Percentiles rank a stretch among this genome's conserved stretches.
These are phyloP conservation scores for Cicer judaicum DNA, from an alignment of 306 rosid genomes.

Conservation along the genomic window DNA sequence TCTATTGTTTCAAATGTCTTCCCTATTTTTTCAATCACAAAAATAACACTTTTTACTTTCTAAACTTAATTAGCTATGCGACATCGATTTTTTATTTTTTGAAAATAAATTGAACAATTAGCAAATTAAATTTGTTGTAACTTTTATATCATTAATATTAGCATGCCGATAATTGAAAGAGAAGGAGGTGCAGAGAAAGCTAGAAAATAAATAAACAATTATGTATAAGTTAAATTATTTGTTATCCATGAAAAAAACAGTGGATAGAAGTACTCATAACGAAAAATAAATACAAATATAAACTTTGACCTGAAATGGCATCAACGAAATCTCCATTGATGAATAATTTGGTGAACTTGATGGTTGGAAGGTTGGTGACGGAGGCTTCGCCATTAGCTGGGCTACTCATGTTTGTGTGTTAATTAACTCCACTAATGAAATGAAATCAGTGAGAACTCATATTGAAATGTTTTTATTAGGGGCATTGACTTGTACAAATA, in stretches of 20 bases:
- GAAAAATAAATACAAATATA: not conserved
- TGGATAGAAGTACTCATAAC: too few species aligned
- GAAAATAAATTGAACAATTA: not conserved
- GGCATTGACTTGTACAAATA: not conserved
- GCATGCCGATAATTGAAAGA: not conserved
- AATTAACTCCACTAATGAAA: not conserved
- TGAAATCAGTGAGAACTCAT: not conserved
- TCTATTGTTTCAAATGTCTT: constrained; percentile 80
- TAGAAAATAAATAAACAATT: not conserved
- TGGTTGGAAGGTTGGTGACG: constrained; percentile 40
- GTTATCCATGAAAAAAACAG: too few species aligned
- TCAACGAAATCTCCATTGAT: constrained; percentile 80
- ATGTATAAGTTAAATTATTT: too few species aligned
- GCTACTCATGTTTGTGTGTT: not conserved
- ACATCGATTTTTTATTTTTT: not conserved
- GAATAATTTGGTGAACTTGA: constrained; percentile 82
- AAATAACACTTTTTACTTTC: not conserved
- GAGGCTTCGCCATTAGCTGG: not conserved
- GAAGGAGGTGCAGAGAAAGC: not conserved
- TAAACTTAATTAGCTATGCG: not conserved
- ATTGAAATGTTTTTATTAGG: not conserved
- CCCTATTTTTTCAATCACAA: constrained; percentile 44
- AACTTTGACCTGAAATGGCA: constrained; percentile 65
- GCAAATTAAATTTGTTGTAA: not conserved
- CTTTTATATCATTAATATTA: not conserved